Evolutionary conservation across 2,329 filamentous ascomycete species (phyloP).

Genomic region (Ophiosphaerella herpotricha): DNA sequence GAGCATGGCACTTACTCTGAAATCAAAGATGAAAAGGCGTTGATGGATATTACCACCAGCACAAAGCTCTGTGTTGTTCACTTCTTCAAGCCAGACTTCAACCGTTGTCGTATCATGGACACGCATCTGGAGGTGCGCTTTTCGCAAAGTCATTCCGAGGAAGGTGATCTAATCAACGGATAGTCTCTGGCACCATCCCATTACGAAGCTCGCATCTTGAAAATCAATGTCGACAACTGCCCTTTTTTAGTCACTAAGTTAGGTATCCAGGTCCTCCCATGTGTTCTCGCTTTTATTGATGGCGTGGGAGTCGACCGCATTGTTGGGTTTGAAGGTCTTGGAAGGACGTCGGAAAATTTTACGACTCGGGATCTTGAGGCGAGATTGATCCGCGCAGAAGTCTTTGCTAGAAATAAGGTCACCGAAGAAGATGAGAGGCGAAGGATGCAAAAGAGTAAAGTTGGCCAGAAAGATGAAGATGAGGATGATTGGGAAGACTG

Average conservation of each 20-base stretch:
- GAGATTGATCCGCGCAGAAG: conserved; percentile 56
- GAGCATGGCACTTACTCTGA: conserved; percentile 60
- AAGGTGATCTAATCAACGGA: not conserved
- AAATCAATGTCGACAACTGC: conserved; percentile 64
- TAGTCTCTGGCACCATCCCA: conserved; percentile 59
- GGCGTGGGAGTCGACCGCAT: conserved; percentile 61
- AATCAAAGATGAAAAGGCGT: conserved; percentile 61
- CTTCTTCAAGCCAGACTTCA: conserved; percentile 68
- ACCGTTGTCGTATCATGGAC: conserved; percentile 66
- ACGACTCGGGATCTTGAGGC: conserved; percentile 60
- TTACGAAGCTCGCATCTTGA: conserved; percentile 62
- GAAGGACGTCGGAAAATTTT: conserved; percentile 58
- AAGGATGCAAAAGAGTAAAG: conserved; percentile 36
- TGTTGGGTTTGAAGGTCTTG: conserved; percentile 63
- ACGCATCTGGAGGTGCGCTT: conserved; percentile 55
- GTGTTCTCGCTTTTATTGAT: conserved; percentile 62
- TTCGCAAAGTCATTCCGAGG: not conserved
- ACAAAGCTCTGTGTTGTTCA: conserved; percentile 64
- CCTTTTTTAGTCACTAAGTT: conserved; percentile 64
- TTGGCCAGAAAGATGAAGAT: conserved; percentile 48
- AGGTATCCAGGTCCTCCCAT: conserved; percentile 62
- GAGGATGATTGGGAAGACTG: conserved; percentile 61
- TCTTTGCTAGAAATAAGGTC: conserved; percentile 58
- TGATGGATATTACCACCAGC: conserved; percentile 65
- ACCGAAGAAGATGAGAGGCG: conserved; percentile 49